Evolutionary conservation across 352 stramenopile genomes (phyloP).

Genomic region (Phytophthora chlamydospora): DNA sequence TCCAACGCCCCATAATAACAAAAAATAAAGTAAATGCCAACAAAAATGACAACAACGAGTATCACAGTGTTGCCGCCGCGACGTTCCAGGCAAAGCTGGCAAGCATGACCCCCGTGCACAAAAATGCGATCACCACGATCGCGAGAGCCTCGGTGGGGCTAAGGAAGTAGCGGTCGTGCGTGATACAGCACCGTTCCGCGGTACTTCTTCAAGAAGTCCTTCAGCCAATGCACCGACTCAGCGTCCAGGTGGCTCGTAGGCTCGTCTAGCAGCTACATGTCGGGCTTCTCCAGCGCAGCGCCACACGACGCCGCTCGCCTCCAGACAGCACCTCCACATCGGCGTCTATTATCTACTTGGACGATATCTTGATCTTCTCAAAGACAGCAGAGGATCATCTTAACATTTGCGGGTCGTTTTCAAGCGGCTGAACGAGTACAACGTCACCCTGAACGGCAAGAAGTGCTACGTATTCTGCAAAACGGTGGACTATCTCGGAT

Average conservation of each 20-base stretch:
- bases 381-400: slow-evolving; percentile 12
- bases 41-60: slow-evolving; percentile 4
- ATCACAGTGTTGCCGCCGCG: slow-evolving; percentile 28
- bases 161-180: no score
- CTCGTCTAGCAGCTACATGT: no score
- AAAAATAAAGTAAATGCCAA: slow-evolving; percentile 33
- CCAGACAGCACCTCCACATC: no score
- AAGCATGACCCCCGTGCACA: slow-evolving; percentile 31
- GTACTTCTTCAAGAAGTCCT: no score
- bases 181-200: no score
- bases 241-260: no score
- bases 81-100: slow-evolving; percentile 42
- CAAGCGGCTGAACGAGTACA: not conserved
- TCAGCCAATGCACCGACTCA: no score
- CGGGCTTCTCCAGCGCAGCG: no score
- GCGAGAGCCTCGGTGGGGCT: slow-evolving; percentile 33
- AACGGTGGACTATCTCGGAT: slow-evolving; percentile 6
- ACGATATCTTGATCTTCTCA: slow-evolving; percentile 17
- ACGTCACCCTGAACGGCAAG: slow-evolving; percentile 2
- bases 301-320: no score
- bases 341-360: slow-evolving; percentile 21
- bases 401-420: slow-evolving; percentile 9
- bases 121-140: slow-evolving; percentile 30
- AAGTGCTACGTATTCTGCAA: slow-evolving; percentile 12
- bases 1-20: slow-evolving; percentile 29